phyloP scores from a whole-genome alignment of 352 stramenopile genomes.

The Pythium aristosporum region DNA sequence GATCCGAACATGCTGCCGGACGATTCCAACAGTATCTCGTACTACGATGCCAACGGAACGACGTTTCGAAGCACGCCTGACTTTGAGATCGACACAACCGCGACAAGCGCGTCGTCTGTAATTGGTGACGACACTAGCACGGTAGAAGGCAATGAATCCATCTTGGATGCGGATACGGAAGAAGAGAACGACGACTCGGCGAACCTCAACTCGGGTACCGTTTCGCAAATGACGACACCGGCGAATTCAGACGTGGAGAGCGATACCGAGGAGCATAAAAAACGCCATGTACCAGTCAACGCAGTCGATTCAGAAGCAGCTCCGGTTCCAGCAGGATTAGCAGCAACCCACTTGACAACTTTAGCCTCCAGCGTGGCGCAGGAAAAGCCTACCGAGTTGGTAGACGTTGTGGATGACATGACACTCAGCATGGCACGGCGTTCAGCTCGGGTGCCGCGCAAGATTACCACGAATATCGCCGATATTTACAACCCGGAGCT shows the following conservation, averaged over 20 bases:
- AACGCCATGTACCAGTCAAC: too few relatives aligned
- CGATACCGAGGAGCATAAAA: conserved; percentile 21
- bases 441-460: conserved; percentile 67
- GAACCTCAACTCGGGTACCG: conserved; percentile 36
- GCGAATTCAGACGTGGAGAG: conserved; percentile 63
- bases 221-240: conserved; percentile 72
- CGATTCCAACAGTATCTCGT: conserved; percentile 51
- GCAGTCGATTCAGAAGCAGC: background rate
- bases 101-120: conserved; percentile 12
- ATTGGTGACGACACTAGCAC: conserved; percentile 19
- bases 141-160: conserved; percentile 22
- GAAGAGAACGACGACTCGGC: conserved; percentile 35
- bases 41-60: conserved; percentile 65
- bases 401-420: conserved; percentile 21
- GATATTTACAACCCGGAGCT: conserved; percentile 79
- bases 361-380: background rate
- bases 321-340: background rate
- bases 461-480: conserved; percentile 74
- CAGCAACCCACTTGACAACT: background rate
- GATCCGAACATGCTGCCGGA: conserved; percentile 40
- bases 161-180: conserved; percentile 66
- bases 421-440: conserved; percentile 32
- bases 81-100: conserved; percentile 47
- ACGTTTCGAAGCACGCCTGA: conserved; percentile 50
- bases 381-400: background rate